These are phyloP conservation scores for Rhynchospora tenuis DNA, from an alignment of 176 grass and related monocot species.

Conservation along the genomic window DNA sequence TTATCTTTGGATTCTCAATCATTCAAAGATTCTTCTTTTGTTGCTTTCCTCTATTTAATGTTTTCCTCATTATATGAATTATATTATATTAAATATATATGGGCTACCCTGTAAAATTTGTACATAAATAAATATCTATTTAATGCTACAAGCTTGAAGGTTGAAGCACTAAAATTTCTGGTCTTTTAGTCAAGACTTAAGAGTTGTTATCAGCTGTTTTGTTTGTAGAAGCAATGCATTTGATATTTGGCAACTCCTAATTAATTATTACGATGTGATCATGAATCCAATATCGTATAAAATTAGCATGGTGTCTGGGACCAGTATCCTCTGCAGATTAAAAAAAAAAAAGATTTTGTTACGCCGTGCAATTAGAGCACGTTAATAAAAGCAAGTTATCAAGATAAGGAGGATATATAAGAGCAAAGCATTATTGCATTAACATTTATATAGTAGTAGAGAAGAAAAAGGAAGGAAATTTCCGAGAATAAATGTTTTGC, in stretches of 20 bases:
- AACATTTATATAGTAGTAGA: too few species aligned
- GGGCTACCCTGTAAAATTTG: neutral
- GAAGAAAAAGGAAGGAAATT: too few species aligned
- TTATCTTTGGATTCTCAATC: neutral
- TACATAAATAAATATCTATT: neutral
- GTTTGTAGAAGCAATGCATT: neutral
- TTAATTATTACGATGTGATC: neutral
- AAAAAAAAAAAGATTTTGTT: too few species aligned
- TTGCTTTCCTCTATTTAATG: neutral
- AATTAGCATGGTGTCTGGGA: neutral
- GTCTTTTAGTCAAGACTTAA: neutral
- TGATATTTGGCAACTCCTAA: neutral
- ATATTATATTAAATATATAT: too few species aligned
- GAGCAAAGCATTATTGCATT: neutral
- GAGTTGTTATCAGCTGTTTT: neutral
- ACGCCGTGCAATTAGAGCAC: neutral
- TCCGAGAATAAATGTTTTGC: too few species aligned
- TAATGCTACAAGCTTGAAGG: neutral
- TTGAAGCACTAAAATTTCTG: neutral
- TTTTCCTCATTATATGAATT: too few species aligned
- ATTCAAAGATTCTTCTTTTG: neutral
- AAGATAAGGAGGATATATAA: neutral
- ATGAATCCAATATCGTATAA: neutral
- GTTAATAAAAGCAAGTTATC: neutral
- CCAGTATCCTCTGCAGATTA: too few species aligned